These are phyloP conservation scores for Piromyces finnis DNA, from an alignment of 192 early-diverging fungal species.

Conservation along the genomic window DNA sequence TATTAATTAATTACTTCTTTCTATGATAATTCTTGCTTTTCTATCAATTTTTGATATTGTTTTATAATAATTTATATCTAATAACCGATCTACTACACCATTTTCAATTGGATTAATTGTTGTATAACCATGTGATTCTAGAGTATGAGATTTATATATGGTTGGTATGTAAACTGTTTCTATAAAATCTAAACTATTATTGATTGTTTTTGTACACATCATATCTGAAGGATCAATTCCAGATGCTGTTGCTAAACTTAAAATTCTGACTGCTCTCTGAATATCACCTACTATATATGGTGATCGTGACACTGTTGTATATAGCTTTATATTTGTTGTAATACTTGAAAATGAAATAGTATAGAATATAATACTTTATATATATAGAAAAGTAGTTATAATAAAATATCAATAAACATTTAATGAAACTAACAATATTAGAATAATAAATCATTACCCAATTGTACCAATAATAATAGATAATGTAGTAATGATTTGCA, in stretches of 20 bases:
- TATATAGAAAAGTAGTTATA: not conserved
- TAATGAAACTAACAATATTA: too few relatives aligned
- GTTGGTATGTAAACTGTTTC: not conserved
- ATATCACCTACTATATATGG: not conserved
- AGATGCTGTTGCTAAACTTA: not conserved
- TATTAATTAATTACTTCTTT: not conserved
- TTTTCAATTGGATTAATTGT: not conserved
- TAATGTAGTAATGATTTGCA: not conserved
- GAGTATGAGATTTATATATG: not conserved
- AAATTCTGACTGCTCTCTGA: not conserved
- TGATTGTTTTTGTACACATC: not conserved
- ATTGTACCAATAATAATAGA: not conserved
- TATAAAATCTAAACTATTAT: not conserved
- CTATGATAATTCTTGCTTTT: not conserved
- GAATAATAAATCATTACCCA: not conserved
- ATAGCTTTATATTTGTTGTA: not conserved
- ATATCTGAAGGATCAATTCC: not conserved
- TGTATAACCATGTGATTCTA: not conserved
- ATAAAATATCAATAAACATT: too few relatives aligned
- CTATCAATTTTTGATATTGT: not conserved
- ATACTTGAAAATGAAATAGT: not conserved
- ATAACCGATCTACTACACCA: not conserved
- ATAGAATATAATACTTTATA: not conserved
- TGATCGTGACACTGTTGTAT: not conserved
- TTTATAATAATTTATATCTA: not conserved